These are phyloP conservation scores for Kwoniella dejecticola DNA, from an alignment of 768 basidiomycete genomes.

Conservation along the genomic window DNA sequence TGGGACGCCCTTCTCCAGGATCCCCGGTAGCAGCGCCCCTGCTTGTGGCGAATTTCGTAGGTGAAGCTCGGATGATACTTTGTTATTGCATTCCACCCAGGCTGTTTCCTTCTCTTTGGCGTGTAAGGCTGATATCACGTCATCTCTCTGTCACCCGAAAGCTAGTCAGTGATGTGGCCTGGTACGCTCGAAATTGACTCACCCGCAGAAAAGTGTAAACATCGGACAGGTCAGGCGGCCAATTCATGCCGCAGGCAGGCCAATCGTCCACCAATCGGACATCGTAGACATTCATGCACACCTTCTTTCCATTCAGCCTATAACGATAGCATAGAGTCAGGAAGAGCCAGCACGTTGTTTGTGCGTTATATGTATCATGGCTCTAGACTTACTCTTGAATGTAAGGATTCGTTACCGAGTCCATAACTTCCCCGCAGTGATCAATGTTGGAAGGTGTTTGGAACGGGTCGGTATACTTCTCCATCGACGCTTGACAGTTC, in stretches of 20 bases:
- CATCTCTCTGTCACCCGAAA: conserved; percentile 62
- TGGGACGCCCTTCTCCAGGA: conserved; percentile 72
- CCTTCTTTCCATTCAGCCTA: conserved; percentile 69
- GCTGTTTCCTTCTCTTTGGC: conserved; percentile 71
- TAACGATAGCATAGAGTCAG: neutral
- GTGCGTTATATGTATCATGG: too few relatives aligned
- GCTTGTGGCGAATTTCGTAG: conserved; percentile 66
- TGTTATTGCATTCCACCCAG: conserved; percentile 83
- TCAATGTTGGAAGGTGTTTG: conserved; percentile 60
- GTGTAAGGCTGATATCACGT: conserved; percentile 81
- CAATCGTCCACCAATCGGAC: conserved; percentile 79
- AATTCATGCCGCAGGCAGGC: conserved; percentile 96
- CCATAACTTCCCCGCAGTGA: conserved; percentile 67
- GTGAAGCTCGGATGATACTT: conserved; percentile 67
- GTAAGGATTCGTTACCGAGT: conserved; percentile 55
- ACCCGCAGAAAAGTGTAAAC: conserved; percentile 80
- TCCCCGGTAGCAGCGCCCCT: conserved; percentile 71
- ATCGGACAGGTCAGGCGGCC: conserved; percentile 82
- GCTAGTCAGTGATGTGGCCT: neutral
- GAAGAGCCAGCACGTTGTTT: too few relatives aligned
- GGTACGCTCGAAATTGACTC: conserved; percentile 54
- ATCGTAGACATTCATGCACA: conserved; percentile 94
- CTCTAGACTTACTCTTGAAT: conserved; percentile 55
- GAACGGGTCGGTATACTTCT: conserved; percentile 43
- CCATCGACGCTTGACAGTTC: conserved; percentile 62